A percentile compares a stretch with the other conserved stretches of the same genome.
phyloP scores from a whole-genome alignment of 768 basidiomycete genomes.

The Austroboletus eburneus region DNA sequence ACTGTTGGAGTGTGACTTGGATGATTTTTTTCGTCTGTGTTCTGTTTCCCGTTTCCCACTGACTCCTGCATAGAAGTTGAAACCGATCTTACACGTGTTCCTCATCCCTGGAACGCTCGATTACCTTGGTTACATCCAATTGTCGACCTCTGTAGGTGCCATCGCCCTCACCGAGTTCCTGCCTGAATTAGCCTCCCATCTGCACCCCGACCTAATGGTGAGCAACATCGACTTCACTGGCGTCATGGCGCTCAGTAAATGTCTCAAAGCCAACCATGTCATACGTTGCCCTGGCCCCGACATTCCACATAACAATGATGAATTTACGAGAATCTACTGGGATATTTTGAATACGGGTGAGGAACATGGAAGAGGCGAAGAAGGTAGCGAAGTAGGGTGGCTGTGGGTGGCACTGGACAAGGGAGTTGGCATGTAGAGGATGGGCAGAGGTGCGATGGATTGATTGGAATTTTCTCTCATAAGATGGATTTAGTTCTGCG shows the following conservation, averaged over 20 bases:
- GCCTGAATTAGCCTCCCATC: slow-evolving; percentile 78
- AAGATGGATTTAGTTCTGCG: slow-evolving; percentile 21
- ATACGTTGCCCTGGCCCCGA: slow-evolving; percentile 93
- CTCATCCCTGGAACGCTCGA: slow-evolving; percentile 81
- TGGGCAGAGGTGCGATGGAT: slow-evolving; percentile 13
- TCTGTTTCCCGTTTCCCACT: not conserved
- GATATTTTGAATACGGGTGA: slow-evolving; percentile 83
- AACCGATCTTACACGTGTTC: slow-evolving; percentile 86
- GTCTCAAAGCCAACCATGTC: slow-evolving; percentile 76
- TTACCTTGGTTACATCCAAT: slow-evolving; percentile 80
- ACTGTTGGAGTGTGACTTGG: slow-evolving; percentile 82
- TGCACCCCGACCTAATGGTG: slow-evolving; percentile 87
- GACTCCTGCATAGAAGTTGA: slow-evolving; percentile 53
- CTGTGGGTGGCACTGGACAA: not conserved
- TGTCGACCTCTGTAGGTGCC: slow-evolving; percentile 35
- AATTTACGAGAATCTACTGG: slow-evolving; percentile 79
- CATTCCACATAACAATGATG: slow-evolving; percentile 82
- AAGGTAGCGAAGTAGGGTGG: slow-evolving; percentile 13
- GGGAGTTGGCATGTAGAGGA: slow-evolving; percentile 8
- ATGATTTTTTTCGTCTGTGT: slow-evolving; percentile 59
- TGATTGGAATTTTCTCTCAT: too few species aligned
- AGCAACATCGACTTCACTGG: slow-evolving; percentile 86
- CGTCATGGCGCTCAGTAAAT: slow-evolving; percentile 86
- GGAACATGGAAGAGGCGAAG: slow-evolving; percentile 91
- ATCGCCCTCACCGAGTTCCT: slow-evolving; percentile 40